Evolutionary conservation across 78 protist species (phyloP).

Genomic region (Polysphondylium violaceum): DNA sequence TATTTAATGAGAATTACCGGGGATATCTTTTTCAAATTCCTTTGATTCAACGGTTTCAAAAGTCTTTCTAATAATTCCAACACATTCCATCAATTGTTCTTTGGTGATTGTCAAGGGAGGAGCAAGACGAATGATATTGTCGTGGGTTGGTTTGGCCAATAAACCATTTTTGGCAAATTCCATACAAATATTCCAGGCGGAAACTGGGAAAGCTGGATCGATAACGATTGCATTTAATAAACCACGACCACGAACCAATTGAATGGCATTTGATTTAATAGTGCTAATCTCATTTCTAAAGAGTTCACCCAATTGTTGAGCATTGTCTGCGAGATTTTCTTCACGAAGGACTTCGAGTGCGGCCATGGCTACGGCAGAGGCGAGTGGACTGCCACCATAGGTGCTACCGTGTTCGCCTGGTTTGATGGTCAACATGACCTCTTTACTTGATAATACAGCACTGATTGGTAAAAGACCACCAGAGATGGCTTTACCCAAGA

Average conservation of each 20-base stretch:
- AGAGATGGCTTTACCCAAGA: slow-evolving; percentile 96
- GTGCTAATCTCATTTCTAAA: slow-evolving; percentile 23
- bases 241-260: slow-evolving; percentile 88
- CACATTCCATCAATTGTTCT: slow-evolving; percentile 83
- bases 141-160: slow-evolving; percentile 98
- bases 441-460: slow-evolving; percentile 88
- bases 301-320: slow-evolving; percentile 63
- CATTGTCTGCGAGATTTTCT: slow-evolving; percentile 91
- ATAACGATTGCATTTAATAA: slow-evolving; percentile 92
- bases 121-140: slow-evolving; percentile 95
- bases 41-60: slow-evolving; percentile 15
- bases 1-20: slow-evolving; percentile 7
- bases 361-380: slow-evolving; percentile 94
- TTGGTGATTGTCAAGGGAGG: slow-evolving; percentile 95
- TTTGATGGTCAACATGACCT: slow-evolving; percentile 88
- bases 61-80: slow-evolving; percentile 71
- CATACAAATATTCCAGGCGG: slow-evolving; percentile 93
- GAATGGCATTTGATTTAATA: slow-evolving; percentile 46
- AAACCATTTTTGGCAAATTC: slow-evolving; percentile 90
- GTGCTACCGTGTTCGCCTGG: slow-evolving; percentile 99
- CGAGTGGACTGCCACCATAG: slow-evolving; percentile 98
- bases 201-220: slow-evolving; percentile 52
- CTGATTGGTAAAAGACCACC: slow-evolving; percentile 97
- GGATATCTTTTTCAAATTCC: slow-evolving; percentile 49
- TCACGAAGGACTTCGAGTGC: slow-evolving; percentile 95